Evolutionary conservation across 768 basidiomycete genomes (phyloP).

Genomic region (Leucogyrophana mollusca): DNA sequence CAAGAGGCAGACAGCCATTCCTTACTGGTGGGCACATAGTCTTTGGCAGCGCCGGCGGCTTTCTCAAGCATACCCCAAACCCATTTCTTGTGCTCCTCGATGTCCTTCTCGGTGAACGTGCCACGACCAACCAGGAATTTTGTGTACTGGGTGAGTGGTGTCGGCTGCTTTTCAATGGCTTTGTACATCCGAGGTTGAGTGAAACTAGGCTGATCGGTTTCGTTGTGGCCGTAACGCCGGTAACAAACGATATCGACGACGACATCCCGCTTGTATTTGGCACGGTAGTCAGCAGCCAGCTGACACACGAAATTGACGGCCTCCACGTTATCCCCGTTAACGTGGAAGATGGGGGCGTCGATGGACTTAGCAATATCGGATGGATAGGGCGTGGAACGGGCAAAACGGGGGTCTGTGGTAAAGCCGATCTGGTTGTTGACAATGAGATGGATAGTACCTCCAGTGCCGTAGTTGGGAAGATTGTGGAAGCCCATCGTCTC

Average conservation of each 20-base stretch:
- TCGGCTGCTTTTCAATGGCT: conserved; percentile 92
- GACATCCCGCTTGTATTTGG: conserved; percentile 98
- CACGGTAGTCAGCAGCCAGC: conserved; percentile 96
- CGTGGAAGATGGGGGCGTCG: conserved; percentile 98
- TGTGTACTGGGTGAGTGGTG: conserved; percentile 87
- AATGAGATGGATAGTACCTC: conserved; percentile 96
- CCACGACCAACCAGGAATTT: conserved; percentile 88
- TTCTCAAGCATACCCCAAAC: conserved; percentile 99
- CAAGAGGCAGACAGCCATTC: conserved; percentile 98
- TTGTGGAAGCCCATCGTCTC: conserved; percentile 99
- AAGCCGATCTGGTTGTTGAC: conserved; percentile 99
- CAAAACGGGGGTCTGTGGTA: conserved; percentile 96
- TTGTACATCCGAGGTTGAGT: conserved; percentile 99
- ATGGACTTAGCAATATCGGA: conserved; percentile 99
- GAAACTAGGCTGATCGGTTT: conserved; percentile 98
- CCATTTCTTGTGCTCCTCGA: conserved; percentile 99
- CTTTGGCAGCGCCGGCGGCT: conserved; percentile 89
- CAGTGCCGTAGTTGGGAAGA: conserved; percentile 93
- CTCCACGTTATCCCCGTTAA: conserved; percentile 98
- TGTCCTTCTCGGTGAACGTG: conserved; percentile 93
- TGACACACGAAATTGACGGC: conserved; percentile 99
- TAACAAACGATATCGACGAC: conserved; percentile 99
- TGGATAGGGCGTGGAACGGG: conserved; percentile 96
- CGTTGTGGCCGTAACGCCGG: conserved; percentile 98
- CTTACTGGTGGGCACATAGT: conserved; percentile 91